These are phyloP conservation scores for Ehretia macrophylla DNA, from an alignment of 257 asterid genomes.

Conservation along the genomic window DNA sequence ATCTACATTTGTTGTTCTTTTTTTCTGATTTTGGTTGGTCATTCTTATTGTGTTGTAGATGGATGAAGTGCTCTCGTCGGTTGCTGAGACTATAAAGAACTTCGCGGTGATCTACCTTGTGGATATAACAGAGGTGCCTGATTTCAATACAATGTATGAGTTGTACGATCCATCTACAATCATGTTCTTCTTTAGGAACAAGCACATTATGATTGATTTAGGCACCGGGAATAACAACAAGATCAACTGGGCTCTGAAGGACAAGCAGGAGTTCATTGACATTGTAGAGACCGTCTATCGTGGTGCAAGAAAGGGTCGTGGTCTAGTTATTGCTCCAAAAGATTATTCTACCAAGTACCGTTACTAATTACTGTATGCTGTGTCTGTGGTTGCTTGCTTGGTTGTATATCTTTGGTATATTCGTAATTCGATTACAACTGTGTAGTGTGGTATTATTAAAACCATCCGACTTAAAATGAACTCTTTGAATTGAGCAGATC, in stretches of 20 bases:
- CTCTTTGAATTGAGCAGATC: too few relatives aligned
- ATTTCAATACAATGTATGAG: constrained; percentile 95
- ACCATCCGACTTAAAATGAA: too few relatives aligned
- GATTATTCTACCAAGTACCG: constrained; percentile 98
- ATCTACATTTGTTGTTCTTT: not conserved
- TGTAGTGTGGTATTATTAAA: too few relatives aligned
- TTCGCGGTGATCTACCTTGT: constrained; percentile 84
- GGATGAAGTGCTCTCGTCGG: constrained; percentile 86
- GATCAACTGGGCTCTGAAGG: constrained; percentile 97
- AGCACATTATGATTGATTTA: constrained; percentile 95
- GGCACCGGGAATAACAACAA: constrained; percentile 97
- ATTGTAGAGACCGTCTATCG: constrained; percentile 93
- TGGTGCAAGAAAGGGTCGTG: constrained; percentile 95
- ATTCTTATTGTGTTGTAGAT: constrained; percentile 37
- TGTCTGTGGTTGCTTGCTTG: too few relatives aligned
- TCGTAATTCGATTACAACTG: too few relatives aligned
- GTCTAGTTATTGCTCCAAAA: constrained; percentile 96
- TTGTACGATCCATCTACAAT: constrained; percentile 85
- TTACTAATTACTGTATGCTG: constrained; percentile 24
- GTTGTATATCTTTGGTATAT: too few relatives aligned
- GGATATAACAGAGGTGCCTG: constrained; percentile 86
- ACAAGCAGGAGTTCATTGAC: constrained; percentile 94
- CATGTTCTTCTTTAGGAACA: constrained; percentile 97
- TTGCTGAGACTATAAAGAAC: constrained; percentile 84
- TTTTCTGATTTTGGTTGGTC: not conserved